These are phyloP conservation scores for Yamadazyma atlantica DNA, from an alignment of 1,139 yeast species.

Conservation along the genomic window DNA sequence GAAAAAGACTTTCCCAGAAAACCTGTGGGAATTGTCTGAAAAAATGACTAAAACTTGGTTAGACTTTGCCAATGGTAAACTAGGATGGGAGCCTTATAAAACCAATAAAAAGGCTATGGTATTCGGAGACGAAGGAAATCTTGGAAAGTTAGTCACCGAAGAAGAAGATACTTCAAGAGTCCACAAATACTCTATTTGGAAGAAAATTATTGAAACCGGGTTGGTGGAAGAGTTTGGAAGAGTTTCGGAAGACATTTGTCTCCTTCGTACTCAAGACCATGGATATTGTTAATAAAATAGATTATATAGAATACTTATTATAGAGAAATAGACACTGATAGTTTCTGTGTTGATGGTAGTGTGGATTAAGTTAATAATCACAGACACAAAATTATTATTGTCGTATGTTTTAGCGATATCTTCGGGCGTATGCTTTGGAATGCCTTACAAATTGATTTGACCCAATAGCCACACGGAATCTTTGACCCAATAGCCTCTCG, in stretches of 20 bases:
- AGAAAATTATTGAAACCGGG: slow-evolving; percentile 8
- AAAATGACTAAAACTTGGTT: slow-evolving; percentile 10
- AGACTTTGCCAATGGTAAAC: slow-evolving; percentile 15
- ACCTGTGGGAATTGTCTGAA: slow-evolving; percentile 3
- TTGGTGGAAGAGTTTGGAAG: slow-evolving; percentile 14
- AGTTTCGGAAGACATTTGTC: slow-evolving; percentile 10
- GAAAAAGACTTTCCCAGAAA: slow-evolving; percentile 8
- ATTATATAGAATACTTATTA: too few species aligned
- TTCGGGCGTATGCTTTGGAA: too few species aligned
- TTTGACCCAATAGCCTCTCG: too few species aligned
- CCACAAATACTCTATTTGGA: slow-evolving; percentile 13
- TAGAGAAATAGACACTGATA: too few species aligned
- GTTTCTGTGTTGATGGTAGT: too few species aligned
- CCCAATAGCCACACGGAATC: too few species aligned
- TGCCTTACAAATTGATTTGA: too few species aligned
- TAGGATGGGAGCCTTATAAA: slow-evolving; percentile 9
- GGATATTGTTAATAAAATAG: too few species aligned
- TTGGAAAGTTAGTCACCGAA: slow-evolving; percentile 1
- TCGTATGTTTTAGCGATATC: too few species aligned
- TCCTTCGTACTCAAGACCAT: slow-evolving; percentile 7
- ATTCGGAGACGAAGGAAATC: slow-evolving; percentile 10
- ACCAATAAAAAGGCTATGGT: slow-evolving; percentile 9
- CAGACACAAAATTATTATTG: too few species aligned
- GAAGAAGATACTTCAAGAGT: slow-evolving; percentile 7
- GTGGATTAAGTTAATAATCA: too few species aligned